These are phyloP conservation scores for Dimargaris verticillata DNA, from an alignment of 192 early-diverging fungal species.

Conservation along the genomic window DNA sequence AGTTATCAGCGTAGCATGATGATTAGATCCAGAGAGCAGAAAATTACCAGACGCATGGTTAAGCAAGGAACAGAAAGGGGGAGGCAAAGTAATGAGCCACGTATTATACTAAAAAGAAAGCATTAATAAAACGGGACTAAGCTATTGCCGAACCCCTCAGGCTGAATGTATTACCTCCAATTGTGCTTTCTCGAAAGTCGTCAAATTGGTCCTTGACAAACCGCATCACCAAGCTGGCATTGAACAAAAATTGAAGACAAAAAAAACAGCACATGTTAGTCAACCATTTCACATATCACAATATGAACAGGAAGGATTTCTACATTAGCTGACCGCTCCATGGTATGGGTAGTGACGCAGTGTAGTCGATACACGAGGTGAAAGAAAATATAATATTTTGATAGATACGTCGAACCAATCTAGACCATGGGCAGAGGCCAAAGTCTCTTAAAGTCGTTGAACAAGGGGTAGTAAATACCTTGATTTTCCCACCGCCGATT, in stretches of 20 bases:
- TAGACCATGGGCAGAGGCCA: not conserved
- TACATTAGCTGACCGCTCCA: slow-evolving; percentile 27
- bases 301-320: slow-evolving; percentile 23
- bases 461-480: slow-evolving; percentile 26
- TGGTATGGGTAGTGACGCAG: not conserved
- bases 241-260: too few relatives aligned
- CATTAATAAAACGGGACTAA: too few relatives aligned
- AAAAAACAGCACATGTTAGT: too few relatives aligned
- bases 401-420: not conserved
- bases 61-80: too few relatives aligned
- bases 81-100: too few relatives aligned
- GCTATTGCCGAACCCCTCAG: too few relatives aligned
- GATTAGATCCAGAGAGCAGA: too few relatives aligned
- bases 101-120: too few relatives aligned
- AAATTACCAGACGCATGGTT: too few relatives aligned
- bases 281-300: too few relatives aligned
- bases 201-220: slow-evolving; percentile 89
- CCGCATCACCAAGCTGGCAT: slow-evolving; percentile 50
- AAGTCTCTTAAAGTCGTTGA: not conserved
- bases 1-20: not conserved
- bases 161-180: slow-evolving; percentile 38
- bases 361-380: not conserved
- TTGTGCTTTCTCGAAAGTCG: slow-evolving; percentile 84
- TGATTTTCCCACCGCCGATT: slow-evolving; percentile 49
- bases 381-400: not conserved